These are phyloP conservation scores for Candida alai DNA, from an alignment of 805 yeast genomes.

Conservation along the genomic window DNA sequence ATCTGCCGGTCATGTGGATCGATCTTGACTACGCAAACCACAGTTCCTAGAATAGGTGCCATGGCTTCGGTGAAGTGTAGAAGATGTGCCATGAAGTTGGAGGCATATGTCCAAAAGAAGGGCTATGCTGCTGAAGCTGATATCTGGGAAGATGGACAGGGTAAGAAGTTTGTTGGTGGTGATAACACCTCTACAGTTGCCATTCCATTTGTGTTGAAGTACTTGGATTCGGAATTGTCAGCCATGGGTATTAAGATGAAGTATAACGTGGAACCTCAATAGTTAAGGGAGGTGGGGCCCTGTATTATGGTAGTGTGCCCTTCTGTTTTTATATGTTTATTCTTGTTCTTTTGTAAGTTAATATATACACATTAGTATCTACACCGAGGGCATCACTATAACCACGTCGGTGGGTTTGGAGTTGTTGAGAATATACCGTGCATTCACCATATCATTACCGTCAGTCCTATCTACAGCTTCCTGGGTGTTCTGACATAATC, in stretches of 20 bases:
- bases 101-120: conserved; percentile 46
- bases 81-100: conserved; percentile 77
- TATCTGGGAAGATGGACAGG: conserved; percentile 97
- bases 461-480: conserved; percentile 52
- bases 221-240: conserved; percentile 88
- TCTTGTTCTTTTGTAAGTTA: conserved; percentile 2
- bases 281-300: conserved; percentile 7
- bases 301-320: conserved; percentile 2
- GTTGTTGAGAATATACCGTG: conserved; percentile 31
- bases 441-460: conserved; percentile 64
- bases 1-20: conserved; percentile 94
- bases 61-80: conserved; percentile 80
- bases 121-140: conserved; percentile 61
- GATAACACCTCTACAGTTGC: conserved; percentile 92
- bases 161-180: conserved; percentile 89
- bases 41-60: conserved; percentile 89
- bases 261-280: conserved; percentile 81
- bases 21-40: conserved; percentile 78
- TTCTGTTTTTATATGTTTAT: no score
- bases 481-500: conserved; percentile 43
- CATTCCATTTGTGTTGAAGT: conserved; percentile 92
- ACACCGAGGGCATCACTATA: conserved; percentile 11
- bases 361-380: no score
- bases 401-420: conserved; percentile 16
- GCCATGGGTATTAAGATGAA: conserved; percentile 97